A percentile compares a stretch with the other conserved stretches of the same genome.
These are phyloP conservation scores for Penicillium sp. DNA, from an alignment of 2,329 filamentous ascomycete genomes.

Conservation along the genomic window DNA sequence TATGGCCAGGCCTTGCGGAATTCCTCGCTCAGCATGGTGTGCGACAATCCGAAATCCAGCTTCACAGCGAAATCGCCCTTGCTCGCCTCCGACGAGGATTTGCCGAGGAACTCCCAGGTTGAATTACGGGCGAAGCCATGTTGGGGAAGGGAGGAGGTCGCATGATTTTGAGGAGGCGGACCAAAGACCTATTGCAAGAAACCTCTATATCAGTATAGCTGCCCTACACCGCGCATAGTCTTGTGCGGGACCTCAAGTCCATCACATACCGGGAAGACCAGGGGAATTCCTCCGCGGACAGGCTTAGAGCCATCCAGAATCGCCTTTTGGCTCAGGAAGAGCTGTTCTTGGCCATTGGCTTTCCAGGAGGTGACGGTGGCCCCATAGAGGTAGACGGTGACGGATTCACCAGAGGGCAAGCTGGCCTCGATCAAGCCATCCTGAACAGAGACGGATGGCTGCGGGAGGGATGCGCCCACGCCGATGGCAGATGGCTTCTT, in stretches of 20 bases:
- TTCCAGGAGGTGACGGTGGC: slow-evolving; percentile 95
- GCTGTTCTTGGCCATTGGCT: slow-evolving; percentile 68
- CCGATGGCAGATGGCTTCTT: slow-evolving; percentile 76
- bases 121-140: slow-evolving; percentile 91
- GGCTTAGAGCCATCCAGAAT: slow-evolving; percentile 81
- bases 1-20: slow-evolving; percentile 72
- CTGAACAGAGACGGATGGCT: slow-evolving; percentile 70
- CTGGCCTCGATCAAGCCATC: slow-evolving; percentile 70
- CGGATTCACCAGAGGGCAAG: slow-evolving; percentile 78
- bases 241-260: slow-evolving; percentile 9
- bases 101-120: slow-evolving; percentile 79
- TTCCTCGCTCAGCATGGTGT: slow-evolving; percentile 62
- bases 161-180: slow-evolving; percentile 65
- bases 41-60: slow-evolving; percentile 88
- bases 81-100: slow-evolving; percentile 37
- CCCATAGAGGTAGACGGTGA: slow-evolving; percentile 81
- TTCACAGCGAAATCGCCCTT: slow-evolving; percentile 66
- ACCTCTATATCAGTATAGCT: slow-evolving; percentile 11
- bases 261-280: slow-evolving; percentile 77
- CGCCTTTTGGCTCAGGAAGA: slow-evolving; percentile 77
- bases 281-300: slow-evolving; percentile 82
- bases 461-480: slow-evolving; percentile 65
- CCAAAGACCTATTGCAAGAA: slow-evolving; percentile 64
- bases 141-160: slow-evolving; percentile 76
- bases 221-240: neutral